Conservation (phyloP, 345 rosid genomes). For the Eucalyptus camaldulensis region DNA sequence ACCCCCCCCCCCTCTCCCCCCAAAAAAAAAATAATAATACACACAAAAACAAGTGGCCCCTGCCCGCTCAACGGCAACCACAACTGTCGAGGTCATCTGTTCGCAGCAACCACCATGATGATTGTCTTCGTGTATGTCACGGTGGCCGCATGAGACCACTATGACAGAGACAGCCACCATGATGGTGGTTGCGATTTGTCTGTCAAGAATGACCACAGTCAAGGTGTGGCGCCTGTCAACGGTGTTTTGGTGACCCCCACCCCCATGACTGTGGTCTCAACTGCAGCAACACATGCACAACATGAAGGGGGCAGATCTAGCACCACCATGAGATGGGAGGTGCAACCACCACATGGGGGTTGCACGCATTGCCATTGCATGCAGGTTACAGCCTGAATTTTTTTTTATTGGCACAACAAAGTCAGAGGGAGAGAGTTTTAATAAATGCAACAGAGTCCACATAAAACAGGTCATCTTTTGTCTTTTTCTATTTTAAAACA, state of each 20-base stretch:
- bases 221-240: neutral
- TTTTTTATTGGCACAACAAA: neutral
- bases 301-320: neutral
- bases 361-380: neutral
- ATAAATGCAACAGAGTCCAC: neutral
- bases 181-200: neutral
- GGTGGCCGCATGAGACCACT: neutral
- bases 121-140: neutral
- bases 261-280: neutral
- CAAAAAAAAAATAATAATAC: neutral
- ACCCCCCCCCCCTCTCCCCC: too few species aligned
- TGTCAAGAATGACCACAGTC: neutral
- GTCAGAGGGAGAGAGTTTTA: neutral
- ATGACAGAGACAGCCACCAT: neutral
- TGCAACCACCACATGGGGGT: neutral
- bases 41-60: neutral
- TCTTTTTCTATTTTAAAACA: neutral
- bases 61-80: neutral
- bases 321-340: neutral
- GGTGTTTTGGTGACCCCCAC: neutral
- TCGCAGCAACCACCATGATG: neutral
- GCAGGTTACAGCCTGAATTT: neutral
- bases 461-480: neutral
- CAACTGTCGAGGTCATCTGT: neutral
- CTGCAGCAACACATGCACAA: neutral